Evolutionary conservation across 2,329 filamentous ascomycete genomes (phyloP), one percentile per base, ranked within the genome.

Genomic region (Simplicillium sp.): DNA sequence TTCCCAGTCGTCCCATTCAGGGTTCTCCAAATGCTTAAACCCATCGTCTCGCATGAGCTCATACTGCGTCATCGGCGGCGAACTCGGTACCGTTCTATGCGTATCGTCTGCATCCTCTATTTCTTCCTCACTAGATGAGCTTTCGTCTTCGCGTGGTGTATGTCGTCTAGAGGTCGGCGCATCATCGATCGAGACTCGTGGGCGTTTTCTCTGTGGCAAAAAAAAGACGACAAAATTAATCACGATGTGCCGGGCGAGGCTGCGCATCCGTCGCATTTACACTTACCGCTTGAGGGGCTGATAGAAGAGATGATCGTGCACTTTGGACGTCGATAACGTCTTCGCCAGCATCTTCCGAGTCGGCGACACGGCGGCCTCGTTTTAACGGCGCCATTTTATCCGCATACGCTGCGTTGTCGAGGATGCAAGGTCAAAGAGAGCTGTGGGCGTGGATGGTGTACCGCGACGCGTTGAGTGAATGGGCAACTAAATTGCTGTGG

Each of bases 31-130:
- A 52, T 82, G 77, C 38, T 62, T 65, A 46, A 77, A 82, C 38
- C 71, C 71, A 35, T 65, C 66, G 55, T 82, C 78, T 43, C 78
- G 69, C 59, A 76, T 66, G 9, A 71, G 54, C 48, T 82, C 78
- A 54, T 82, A 82, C 46, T 82, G 77, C 0, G 77, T 79, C 34
- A 68, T 68, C 1, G 70, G 62, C 1, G 68, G 72, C 0, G 64
- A 55, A 14, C 57, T 39, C 9, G 20, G 6, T 6, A 25, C 5
- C 6, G 20, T 25, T 25, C 20, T 25, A 42, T 46, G 37, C 18
- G 51, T 44, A 36, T 58, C 56, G 17, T 59, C 58, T 4, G 57
- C 53, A 11, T 52, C 50, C n/a, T 58, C 55, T 11, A 55, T 55
- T 11, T 63, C 60, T 33, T 54, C 50, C 38, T 46, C 39, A n/a